These are phyloP conservation scores for Fusarium albosuccineum DNA, from an alignment of 2,329 filamentous ascomycete species.

Conservation along the genomic window DNA sequence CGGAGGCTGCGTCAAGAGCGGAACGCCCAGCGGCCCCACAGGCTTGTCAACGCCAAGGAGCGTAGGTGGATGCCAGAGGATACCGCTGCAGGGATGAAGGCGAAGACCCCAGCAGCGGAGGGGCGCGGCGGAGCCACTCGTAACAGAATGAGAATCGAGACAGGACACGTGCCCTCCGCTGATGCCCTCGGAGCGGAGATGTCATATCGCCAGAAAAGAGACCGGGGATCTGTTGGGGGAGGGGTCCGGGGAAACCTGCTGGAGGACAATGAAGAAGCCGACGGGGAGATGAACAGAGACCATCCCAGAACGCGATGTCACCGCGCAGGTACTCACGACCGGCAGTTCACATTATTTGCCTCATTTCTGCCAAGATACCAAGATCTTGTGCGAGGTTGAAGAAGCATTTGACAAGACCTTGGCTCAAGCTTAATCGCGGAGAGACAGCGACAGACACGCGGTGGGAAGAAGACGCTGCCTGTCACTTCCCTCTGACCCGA, in stretches of 20 bases:
- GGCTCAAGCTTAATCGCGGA: conserved; percentile 22
- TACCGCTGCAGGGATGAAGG: conserved; percentile 18
- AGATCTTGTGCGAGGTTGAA: conserved; percentile 13
- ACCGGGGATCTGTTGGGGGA: conserved; percentile 14
- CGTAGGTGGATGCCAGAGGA: conserved; percentile 21
- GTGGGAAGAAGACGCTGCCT: not conserved
- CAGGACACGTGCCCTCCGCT: conserved; percentile 40
- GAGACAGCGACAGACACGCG: not conserved
- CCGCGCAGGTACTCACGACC: conserved; percentile 3
- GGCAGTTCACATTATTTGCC: conserved; percentile 15
- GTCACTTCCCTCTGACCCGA: no score
- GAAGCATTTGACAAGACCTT: conserved; percentile 43
- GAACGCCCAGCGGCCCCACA: conserved; percentile 40
- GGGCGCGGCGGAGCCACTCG: conserved; percentile 35
- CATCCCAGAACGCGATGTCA: conserved; percentile 13
- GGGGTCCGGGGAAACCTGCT: conserved; percentile 4
- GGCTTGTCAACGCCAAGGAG: conserved; percentile 28
- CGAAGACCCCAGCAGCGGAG: conserved; percentile 22
- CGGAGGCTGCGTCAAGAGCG: conserved; percentile 15
- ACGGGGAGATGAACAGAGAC: not conserved
- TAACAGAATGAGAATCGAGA: conserved; percentile 6
- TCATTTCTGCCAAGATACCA: conserved; percentile 11
- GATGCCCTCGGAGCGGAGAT: conserved; percentile 30
- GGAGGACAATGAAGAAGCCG: not conserved
- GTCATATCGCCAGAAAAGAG: conserved; percentile 8